Percentiles rank a stretch among this genome's conserved stretches.
These are phyloP conservation scores for Limnanthes douglasii DNA, from an alignment of 345 rosid species.

Conservation along the genomic window DNA sequence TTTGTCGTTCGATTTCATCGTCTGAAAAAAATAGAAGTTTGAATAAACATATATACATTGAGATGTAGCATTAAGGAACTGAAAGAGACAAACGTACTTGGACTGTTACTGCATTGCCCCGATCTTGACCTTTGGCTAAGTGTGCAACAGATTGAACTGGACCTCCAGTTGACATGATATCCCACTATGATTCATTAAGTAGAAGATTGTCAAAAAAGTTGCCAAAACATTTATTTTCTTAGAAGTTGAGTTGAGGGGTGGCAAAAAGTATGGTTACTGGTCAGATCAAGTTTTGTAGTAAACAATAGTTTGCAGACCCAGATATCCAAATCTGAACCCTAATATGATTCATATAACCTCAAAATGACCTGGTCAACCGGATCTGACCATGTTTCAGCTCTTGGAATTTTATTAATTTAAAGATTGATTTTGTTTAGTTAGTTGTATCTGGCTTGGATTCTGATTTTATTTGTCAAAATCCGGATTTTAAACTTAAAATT, in stretches of 20 bases:
- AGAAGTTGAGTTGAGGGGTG: too few species aligned
- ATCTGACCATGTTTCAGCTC: too few species aligned
- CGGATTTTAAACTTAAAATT: too few species aligned
- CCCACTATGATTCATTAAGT: conserved; percentile 49
- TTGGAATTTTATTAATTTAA: too few species aligned
- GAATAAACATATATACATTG: not conserved
- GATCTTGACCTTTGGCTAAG: conserved; percentile 82
- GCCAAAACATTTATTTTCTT: not conserved
- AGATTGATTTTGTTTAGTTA: too few species aligned
- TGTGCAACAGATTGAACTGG: conserved; percentile 61
- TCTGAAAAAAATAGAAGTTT: conserved; percentile 20
- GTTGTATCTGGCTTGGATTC: not conserved
- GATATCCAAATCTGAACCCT: too few species aligned
- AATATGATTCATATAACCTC: too few species aligned
- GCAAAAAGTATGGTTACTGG: too few species aligned
- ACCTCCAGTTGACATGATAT: conserved; percentile 56
- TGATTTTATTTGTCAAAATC: not conserved
- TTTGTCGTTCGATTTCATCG: conserved; percentile 59
- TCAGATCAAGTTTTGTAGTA: too few species aligned
- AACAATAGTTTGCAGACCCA: too few species aligned
- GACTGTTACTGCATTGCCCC: conserved; percentile 82
- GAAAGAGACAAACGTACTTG: conserved; percentile 25
- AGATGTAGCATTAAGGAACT: not conserved
- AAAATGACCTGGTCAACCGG: too few species aligned
- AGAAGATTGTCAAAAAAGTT: conserved; percentile 2